phyloP scores from a whole-genome alignment of 148 eudicot genomes.

The Amaranthus cruentus region DNA sequence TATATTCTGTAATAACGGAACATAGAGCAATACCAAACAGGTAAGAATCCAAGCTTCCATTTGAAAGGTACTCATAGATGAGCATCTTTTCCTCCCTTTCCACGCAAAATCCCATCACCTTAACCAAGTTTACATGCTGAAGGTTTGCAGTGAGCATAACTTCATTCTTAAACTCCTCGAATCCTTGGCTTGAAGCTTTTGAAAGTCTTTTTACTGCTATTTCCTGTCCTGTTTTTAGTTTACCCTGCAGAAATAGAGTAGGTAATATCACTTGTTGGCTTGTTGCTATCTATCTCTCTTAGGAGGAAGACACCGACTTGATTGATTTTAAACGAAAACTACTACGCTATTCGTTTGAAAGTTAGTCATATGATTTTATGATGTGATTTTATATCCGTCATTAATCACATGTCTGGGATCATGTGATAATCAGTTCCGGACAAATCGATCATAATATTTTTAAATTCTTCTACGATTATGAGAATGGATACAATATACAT shows the following conservation, averaged over 20 bases:
- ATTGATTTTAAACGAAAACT: too few species aligned
- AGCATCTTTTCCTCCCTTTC: slow-evolving; percentile 39
- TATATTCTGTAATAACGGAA: background rate
- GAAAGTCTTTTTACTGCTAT: slow-evolving; percentile 45
- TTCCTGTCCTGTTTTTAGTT: slow-evolving; percentile 32
- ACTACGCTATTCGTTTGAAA: too few species aligned
- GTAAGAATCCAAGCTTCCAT: slow-evolving; percentile 42
- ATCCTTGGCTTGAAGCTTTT: slow-evolving; percentile 35
- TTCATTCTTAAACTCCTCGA: slow-evolving; percentile 41
- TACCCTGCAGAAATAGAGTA: slow-evolving; percentile 29
- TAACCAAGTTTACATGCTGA: slow-evolving; percentile 44
- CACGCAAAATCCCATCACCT: slow-evolving; percentile 37
- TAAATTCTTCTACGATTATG: too few species aligned
- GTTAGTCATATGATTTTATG: too few species aligned
- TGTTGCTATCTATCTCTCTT: background rate
- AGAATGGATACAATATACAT: too few species aligned
- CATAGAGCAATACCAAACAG: slow-evolving; percentile 29
- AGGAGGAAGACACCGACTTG: too few species aligned
- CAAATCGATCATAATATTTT: too few species aligned
- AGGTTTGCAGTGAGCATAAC: slow-evolving; percentile 39
- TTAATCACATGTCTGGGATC: too few species aligned
- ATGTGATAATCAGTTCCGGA: too few species aligned
- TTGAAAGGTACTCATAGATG: slow-evolving; percentile 43
- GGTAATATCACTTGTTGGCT: background rate
- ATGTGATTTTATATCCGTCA: too few species aligned